phyloP scores from a whole-genome alignment of 148 eudicot species.

The Bassia scoparia region DNA sequence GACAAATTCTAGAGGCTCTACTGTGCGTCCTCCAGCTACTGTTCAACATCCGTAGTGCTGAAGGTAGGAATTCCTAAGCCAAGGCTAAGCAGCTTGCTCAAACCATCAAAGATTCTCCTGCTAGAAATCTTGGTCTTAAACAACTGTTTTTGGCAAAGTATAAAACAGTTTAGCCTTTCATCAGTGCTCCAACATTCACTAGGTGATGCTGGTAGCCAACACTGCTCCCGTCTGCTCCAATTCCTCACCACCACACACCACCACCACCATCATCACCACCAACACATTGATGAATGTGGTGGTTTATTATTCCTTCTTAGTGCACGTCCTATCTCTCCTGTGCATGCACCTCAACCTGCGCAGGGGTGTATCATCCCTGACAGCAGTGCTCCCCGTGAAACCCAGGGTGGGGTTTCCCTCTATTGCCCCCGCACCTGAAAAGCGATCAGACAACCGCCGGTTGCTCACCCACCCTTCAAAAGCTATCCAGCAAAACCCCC shows the following conservation, averaged over 20 bases:
- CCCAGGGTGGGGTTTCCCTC: slow-evolving; percentile 41
- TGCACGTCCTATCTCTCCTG: slow-evolving; percentile 45
- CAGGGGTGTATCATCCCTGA: slow-evolving; percentile 35
- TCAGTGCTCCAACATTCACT: slow-evolving; percentile 61
- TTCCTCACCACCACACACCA: slow-evolving; percentile 40
- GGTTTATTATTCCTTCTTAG: slow-evolving; percentile 35
- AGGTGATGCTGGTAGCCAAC: slow-evolving; percentile 40
- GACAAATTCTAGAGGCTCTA: slow-evolving; percentile 79
- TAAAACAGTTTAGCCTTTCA: slow-evolving; percentile 85
- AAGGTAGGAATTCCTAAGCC: slow-evolving; percentile 56
- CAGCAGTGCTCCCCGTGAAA: slow-evolving; percentile 34
- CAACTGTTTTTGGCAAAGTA: slow-evolving; percentile 83
- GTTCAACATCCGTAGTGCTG: slow-evolving; percentile 62
- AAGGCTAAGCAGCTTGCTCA: slow-evolving; percentile 86
- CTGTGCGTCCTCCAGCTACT: slow-evolving; percentile 73
- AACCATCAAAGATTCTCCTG: slow-evolving; percentile 62
- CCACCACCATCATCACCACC: slow-evolving; percentile 63
- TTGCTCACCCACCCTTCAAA: slow-evolving; percentile 39
- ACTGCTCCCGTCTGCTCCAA: slow-evolving; percentile 61
- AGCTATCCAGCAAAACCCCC: slow-evolving; percentile 48
- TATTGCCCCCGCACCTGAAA: slow-evolving; percentile 40
- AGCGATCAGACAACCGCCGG: slow-evolving; percentile 33
- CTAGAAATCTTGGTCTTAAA: slow-evolving; percentile 88
- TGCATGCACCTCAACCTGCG: slow-evolving; percentile 30
- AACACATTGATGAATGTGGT: slow-evolving; percentile 40